Conservation (phyloP, 305 asterid genomes). For the Fraxinus floribunda region DNA sequence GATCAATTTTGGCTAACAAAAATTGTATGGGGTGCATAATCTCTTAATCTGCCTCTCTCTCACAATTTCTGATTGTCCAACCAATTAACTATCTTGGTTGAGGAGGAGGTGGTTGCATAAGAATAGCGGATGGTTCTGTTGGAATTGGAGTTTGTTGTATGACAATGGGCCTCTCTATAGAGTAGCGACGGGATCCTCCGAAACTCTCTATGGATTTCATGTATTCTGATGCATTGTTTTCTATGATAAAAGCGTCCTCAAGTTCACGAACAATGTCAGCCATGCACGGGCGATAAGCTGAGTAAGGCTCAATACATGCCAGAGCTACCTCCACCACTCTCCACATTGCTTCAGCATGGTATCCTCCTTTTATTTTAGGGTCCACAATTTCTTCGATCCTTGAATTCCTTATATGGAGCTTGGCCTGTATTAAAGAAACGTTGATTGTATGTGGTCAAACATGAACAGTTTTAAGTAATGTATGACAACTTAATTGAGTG, state of each 20-base stretch:
- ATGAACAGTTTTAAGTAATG: background rate
- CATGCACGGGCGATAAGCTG: constrained; percentile 72
- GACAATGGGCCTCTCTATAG: constrained; percentile 57
- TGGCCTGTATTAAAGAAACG: constrained; percentile 48
- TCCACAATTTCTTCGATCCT: constrained; percentile 56
- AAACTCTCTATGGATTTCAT: constrained; percentile 72
- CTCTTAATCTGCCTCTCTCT: background rate
- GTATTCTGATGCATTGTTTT: constrained; percentile 66
- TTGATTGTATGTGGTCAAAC: constrained; percentile 7
- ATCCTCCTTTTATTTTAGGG: constrained; percentile 51
- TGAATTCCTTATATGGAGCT: constrained; percentile 71
- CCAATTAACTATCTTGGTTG: constrained; percentile 50
- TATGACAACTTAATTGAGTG: background rate
- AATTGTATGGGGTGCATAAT: background rate
- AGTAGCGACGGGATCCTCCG: constrained; percentile 68
- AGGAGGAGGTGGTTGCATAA: constrained; percentile 59
- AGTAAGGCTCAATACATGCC: constrained; percentile 80
- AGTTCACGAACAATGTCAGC: constrained; percentile 76
- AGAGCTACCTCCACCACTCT: constrained; percentile 86
- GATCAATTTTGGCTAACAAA: background rate
- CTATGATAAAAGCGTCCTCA: constrained; percentile 76
- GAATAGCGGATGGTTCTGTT: constrained; percentile 40
- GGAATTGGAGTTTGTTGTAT: constrained; percentile 49
- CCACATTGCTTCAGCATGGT: constrained; percentile 73
- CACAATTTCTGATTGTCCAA: constrained; percentile 2